These are phyloP conservation scores for Tuber borchii DNA, from an alignment of 495 filamentous ascomycete species.

Conservation along the genomic window DNA sequence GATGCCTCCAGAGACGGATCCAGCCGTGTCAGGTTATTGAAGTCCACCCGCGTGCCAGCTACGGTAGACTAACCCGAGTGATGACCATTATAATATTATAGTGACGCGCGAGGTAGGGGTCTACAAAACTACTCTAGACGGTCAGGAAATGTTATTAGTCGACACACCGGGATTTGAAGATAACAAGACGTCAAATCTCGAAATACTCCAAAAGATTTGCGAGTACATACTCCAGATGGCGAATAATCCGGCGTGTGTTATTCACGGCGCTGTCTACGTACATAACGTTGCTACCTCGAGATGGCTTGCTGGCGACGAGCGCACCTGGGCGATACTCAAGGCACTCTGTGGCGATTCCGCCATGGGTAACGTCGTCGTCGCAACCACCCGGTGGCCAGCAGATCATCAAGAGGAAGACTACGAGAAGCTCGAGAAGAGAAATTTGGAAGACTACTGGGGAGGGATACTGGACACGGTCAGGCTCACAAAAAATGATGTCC, in stretches of 20 bases:
- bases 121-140: constrained; percentile 1
- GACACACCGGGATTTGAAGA: constrained; percentile 31
- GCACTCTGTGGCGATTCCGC: constrained; percentile 8
- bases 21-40: background rate
- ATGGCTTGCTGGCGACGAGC: background rate
- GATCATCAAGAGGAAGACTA: background rate
- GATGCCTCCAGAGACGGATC: background rate
- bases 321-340: constrained; percentile 14
- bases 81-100: background rate
- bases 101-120: background rate
- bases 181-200: background rate
- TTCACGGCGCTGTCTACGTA: constrained; percentile 3
- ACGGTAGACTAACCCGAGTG: background rate
- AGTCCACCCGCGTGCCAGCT: background rate
- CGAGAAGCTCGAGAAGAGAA: background rate
- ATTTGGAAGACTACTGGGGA: background rate
- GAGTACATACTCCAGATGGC: background rate
- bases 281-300: constrained; percentile 9
- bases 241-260: background rate
- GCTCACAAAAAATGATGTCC: background rate
- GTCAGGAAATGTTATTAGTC: constrained; percentile 5
- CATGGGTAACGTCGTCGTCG: constrained; percentile 19
- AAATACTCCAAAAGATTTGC: background rate
- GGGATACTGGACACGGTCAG: background rate
- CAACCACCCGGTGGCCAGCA: constrained; percentile 12